Evolutionary conservation across 1,284 basidiomycete genomes (phyloP).

Genomic region (Ustilago trichophora): DNA sequence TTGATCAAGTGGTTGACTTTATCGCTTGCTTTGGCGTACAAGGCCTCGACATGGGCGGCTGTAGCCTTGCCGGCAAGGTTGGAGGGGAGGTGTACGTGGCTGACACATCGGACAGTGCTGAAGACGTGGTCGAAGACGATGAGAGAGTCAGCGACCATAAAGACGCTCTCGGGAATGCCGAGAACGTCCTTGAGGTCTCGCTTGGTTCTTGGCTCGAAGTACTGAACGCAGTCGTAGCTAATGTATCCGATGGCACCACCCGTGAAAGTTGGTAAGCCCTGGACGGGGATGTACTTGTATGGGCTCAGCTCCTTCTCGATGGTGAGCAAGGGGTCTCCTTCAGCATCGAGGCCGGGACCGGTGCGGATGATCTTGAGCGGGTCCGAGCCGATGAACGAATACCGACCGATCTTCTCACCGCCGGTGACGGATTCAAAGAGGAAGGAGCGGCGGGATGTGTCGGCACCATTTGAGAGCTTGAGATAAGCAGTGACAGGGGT

Average conservation of each 20-base stretch:
- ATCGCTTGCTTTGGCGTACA: slow-evolving; percentile 43
- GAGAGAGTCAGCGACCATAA: slow-evolving; percentile 94
- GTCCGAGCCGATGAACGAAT: slow-evolving; percentile 95
- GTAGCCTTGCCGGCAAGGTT: slow-evolving; percentile 70
- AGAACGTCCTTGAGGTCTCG: slow-evolving; percentile 78
- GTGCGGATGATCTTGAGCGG: slow-evolving; percentile 91
- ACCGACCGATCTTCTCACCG: slow-evolving; percentile 89
- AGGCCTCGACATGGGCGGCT: slow-evolving; percentile 68
- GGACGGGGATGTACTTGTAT: slow-evolving; percentile 89
- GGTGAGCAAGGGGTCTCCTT: slow-evolving; percentile 85
- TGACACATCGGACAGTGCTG: slow-evolving; percentile 91
- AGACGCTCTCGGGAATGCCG: slow-evolving; percentile 89
- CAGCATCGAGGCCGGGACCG: slow-evolving; percentile 81
- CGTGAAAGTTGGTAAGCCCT: slow-evolving; percentile 91
- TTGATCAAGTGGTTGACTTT: slow-evolving; percentile 40
- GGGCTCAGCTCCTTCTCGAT: slow-evolving; percentile 86
- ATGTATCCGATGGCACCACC: slow-evolving; percentile 98
- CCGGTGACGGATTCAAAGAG: slow-evolving; percentile 74
- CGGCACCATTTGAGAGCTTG: slow-evolving; percentile 87
- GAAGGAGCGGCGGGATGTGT: slow-evolving; percentile 68
- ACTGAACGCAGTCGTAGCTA: slow-evolving; percentile 91
- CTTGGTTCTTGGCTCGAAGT: slow-evolving; percentile 78
- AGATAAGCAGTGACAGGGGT: slow-evolving; percentile 98
- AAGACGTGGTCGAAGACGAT: slow-evolving; percentile 97
- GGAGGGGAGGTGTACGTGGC: slow-evolving; percentile 84